Percentiles rank a stretch among this genome's conserved stretches.
These are phyloP conservation scores for Apodospora peruviana DNA, from an alignment of 495 filamentous ascomycete genomes.

Conservation along the genomic window DNA sequence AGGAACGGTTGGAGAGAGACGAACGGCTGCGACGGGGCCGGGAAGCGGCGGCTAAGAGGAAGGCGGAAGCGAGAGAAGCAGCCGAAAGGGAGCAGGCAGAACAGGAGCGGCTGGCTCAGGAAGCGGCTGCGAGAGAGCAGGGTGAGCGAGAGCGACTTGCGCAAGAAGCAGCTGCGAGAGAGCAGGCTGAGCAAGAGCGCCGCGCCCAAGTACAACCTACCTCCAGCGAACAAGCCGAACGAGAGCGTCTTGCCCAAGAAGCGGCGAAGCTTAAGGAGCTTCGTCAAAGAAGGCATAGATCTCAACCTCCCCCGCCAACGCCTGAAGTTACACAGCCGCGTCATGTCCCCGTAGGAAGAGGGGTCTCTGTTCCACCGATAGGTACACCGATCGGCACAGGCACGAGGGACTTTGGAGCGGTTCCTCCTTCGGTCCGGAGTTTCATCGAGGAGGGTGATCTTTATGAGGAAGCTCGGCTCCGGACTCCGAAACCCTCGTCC, in stretches of 20 bases:
- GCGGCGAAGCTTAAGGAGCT: no score
- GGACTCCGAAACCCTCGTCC: constrained; percentile 13
- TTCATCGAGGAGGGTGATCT: constrained; percentile 32
- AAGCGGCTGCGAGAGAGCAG: neutral
- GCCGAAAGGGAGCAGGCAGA: neutral
- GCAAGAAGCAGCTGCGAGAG: neutral
- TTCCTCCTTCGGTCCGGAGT: constrained; percentile 17
- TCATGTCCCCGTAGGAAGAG: neutral
- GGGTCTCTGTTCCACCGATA: neutral
- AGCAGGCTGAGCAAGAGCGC: neutral
- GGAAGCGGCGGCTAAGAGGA: neutral
- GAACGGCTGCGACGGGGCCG: constrained; percentile 6
- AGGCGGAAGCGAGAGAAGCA: neutral
- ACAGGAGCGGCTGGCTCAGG: neutral
- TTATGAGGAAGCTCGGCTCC: constrained; percentile 23
- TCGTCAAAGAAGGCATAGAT: neutral
- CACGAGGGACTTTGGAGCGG: neutral
- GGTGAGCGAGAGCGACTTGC: neutral
- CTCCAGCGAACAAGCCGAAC: neutral
- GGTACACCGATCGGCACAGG: neutral
- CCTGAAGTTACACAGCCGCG: neutral
- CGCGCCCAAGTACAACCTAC: neutral
- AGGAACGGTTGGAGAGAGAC: constrained; percentile 13
- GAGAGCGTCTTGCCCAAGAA: neutral
- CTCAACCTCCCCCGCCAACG: neutral